phyloP scores from a whole-genome alignment of 2,329 filamentous ascomycete genomes.

The Colletotrichum cordylinicola region DNA sequence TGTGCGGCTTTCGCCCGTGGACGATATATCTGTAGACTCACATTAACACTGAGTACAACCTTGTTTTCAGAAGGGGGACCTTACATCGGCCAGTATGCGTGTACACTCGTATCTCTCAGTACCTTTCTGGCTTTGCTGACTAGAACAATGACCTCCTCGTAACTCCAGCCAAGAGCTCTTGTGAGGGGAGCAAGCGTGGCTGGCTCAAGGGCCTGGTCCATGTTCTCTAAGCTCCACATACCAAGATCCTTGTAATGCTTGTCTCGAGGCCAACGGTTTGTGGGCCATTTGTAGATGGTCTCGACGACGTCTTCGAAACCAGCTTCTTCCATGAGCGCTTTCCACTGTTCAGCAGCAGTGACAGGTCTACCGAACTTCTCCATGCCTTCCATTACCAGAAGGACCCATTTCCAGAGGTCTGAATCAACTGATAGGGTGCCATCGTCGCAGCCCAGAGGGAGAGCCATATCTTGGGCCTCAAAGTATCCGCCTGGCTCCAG shows the following conservation, averaged over 20 bases:
- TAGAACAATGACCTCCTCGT: conserved; percentile 31
- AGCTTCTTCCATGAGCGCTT: conserved; percentile 17
- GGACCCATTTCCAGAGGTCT: conserved; percentile 32
- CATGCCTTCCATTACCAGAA: conserved; percentile 33
- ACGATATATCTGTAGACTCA: neutral
- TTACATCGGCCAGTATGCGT: conserved; percentile 27
- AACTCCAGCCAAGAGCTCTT: conserved; percentile 38
- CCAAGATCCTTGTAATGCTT: conserved; percentile 20
- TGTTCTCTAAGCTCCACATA: conserved; percentile 30
- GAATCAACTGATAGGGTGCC: conserved; percentile 29
- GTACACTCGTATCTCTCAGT: conserved; percentile 26
- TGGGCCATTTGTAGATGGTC: conserved; percentile 11
- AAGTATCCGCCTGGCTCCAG: conserved; percentile 39
- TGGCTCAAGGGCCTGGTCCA: conserved; percentile 35
- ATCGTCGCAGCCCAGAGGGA: conserved; percentile 34
- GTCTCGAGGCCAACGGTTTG: conserved; percentile 25
- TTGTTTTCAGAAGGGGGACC: neutral
- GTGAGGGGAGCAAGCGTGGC: conserved; percentile 41
- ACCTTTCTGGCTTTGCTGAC: conserved; percentile 27
- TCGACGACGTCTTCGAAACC: conserved; percentile 5
- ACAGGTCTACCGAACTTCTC: conserved; percentile 32
- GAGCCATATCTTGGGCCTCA: conserved; percentile 33
- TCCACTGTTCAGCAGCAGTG: conserved; percentile 34
- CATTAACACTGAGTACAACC: neutral
- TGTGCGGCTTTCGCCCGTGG: neutral